These are phyloP conservation scores for Sarocladium brachiariae DNA, from an alignment of 2,329 filamentous ascomycete genomes.

Conservation along the genomic window DNA sequence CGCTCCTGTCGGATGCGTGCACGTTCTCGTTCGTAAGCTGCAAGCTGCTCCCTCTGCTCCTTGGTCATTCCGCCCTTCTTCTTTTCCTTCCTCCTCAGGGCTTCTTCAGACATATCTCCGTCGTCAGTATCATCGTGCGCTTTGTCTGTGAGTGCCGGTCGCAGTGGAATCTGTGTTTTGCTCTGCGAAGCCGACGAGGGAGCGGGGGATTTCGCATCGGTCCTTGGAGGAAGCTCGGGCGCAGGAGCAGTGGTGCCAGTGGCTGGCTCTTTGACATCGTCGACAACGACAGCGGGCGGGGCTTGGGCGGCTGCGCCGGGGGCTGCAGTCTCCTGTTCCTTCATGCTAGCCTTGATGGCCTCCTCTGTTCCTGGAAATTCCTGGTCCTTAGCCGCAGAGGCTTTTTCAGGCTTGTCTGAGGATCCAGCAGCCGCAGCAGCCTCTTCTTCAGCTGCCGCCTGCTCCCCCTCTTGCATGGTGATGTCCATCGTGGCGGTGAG, in stretches of 20 bases:
- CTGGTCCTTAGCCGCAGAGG: constrained; percentile 24
- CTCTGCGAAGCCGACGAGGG: constrained; percentile 36
- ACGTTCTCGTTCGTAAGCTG: constrained; percentile 82
- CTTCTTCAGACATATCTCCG: constrained; percentile 55
- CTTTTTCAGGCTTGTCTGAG: not conserved
- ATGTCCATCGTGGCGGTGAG: constrained; percentile 98
- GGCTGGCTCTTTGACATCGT: constrained; percentile 26
- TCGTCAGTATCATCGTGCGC: constrained; percentile 54
- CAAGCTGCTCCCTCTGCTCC: constrained; percentile 88
- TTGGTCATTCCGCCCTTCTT: constrained; percentile 82
- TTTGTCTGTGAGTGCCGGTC: constrained; percentile 82
- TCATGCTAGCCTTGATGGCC: constrained; percentile 49
- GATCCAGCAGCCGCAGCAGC: constrained; percentile 39
- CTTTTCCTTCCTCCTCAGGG: constrained; percentile 53
- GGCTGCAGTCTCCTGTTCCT: constrained; percentile 28
- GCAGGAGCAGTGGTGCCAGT: constrained; percentile 15
- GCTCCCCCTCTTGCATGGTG: constrained; percentile 74
- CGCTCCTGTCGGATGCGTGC: constrained; percentile 80
- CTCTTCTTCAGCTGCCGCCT: constrained; percentile 45
- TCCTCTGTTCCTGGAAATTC: constrained; percentile 53
- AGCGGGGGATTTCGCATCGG: constrained; percentile 31
- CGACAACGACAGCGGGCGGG: constrained; percentile 33
- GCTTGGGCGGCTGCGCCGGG: constrained; percentile 20
- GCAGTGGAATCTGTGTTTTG: constrained; percentile 58
- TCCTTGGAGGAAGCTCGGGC: constrained; percentile 21